phyloP scores from a whole-genome alignment of 495 filamentous ascomycete species.

The Podospora pseudocomata region DNA sequence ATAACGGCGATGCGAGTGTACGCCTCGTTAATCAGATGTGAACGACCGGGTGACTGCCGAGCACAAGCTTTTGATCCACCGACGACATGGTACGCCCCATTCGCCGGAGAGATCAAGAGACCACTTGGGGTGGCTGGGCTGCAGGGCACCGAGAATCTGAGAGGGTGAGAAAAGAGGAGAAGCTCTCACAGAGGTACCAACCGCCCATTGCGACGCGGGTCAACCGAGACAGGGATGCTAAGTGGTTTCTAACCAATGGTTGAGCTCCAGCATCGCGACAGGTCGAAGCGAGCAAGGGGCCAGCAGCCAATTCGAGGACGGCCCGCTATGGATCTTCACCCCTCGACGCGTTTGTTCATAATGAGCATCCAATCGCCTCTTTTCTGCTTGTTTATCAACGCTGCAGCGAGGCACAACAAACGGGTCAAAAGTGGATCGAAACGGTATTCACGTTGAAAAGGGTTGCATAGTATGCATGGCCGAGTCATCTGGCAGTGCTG shows the following conservation, averaged over 20 bases:
- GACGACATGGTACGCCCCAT: background rate
- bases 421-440: constrained; percentile 10
- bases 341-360: constrained; percentile 26
- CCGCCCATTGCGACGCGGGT: constrained; percentile 23
- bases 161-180: background rate
- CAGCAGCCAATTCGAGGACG: constrained; percentile 20
- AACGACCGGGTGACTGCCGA: background rate
- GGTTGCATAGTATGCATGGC: constrained; percentile 5
- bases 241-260: constrained; percentile 38
- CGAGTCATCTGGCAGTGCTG: constrained; percentile 10
- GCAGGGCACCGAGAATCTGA: constrained; percentile 16
- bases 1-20: background rate
- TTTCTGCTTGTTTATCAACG: constrained; percentile 10
- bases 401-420: constrained; percentile 17
- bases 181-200: background rate
- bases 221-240: constrained; percentile 32
- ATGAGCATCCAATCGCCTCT: constrained; percentile 23
- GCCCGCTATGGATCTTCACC: constrained; percentile 25
- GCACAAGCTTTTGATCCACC: constrained; percentile 4
- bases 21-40: constrained; percentile 5
- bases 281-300: constrained; percentile 23
- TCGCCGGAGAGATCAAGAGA: background rate
- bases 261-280: constrained; percentile 22
- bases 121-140: background rate
- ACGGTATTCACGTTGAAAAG: background rate